Evolutionary conservation across 1,284 basidiomycete species (phyloP).

Genomic region (Ganoderma lucidum): DNA sequence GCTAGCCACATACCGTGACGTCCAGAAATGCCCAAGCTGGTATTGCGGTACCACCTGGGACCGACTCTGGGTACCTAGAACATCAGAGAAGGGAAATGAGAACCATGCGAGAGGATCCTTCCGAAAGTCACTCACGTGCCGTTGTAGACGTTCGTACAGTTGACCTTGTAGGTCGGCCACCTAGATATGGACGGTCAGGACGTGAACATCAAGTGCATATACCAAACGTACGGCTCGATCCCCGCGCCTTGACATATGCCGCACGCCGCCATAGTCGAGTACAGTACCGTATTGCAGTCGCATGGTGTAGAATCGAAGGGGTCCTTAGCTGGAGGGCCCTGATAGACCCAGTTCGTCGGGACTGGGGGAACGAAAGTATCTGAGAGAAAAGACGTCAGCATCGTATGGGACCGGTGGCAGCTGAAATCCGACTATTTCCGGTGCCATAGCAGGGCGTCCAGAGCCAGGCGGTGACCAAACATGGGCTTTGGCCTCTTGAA

Average conservation of each 20-base stretch:
- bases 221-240: not conserved
- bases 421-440: not conserved
- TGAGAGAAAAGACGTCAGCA: not conserved
- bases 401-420: not conserved
- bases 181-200: not conserved
- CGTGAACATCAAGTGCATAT: not conserved
- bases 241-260: conserved; percentile 13
- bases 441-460: conserved; percentile 6
- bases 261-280: conserved; percentile 15
- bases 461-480: conserved; percentile 14
- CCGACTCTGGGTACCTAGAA: conserved; percentile 3
- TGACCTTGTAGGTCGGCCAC: not conserved
- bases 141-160: conserved; percentile 2
- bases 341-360: not conserved
- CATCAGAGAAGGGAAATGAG: not conserved
- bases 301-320: conserved; percentile 2
- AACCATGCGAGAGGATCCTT: not conserved
- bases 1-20: not conserved
- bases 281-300: conserved; percentile 15
- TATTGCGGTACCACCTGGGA: conserved; percentile 10
- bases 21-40: conserved; percentile 13
- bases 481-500: conserved; percentile 15
- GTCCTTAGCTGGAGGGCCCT: not conserved
- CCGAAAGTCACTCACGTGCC: not conserved
- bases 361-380: conserved; percentile 1